These are phyloP conservation scores for Hyphopichia homilentoma DNA, from an alignment of 805 yeast species.

Conservation along the genomic window DNA sequence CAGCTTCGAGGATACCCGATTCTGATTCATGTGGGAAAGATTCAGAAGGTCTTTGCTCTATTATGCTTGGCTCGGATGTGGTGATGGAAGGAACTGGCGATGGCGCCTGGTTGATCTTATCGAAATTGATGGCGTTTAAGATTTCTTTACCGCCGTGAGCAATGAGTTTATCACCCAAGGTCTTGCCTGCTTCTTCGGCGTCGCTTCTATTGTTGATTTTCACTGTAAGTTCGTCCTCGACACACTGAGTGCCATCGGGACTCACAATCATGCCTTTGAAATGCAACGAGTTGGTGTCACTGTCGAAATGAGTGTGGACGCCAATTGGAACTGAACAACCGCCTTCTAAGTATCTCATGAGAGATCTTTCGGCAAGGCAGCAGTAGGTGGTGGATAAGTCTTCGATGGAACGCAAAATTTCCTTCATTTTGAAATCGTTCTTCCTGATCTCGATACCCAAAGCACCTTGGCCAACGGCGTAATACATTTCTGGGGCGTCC, in stretches of 20 bases:
- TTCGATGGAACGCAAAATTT: constrained; percentile 61
- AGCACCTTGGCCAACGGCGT: constrained; percentile 99
- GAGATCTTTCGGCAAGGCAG: constrained; percentile 83
- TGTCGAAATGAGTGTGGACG: constrained; percentile 59
- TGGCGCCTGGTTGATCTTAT: constrained; percentile 49
- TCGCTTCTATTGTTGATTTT: constrained; percentile 48
- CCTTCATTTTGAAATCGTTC: constrained; percentile 55
- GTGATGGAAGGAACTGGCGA: constrained; percentile 3
- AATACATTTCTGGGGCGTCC: constrained; percentile 76
- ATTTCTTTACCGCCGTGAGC: constrained; percentile 80
- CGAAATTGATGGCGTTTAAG: constrained; percentile 73
- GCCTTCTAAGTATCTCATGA: constrained; percentile 88
- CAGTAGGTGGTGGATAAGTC: constrained; percentile 64
- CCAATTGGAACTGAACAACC: constrained; percentile 99
- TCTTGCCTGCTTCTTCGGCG: constrained; percentile 66
- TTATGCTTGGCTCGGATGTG: no score
- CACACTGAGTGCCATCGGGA: constrained; percentile 73
- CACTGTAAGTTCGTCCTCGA: constrained; percentile 49
- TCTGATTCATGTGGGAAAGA: no score
- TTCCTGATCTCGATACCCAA: constrained; percentile 85
- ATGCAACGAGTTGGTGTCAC: constrained; percentile 38
- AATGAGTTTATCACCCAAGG: constrained; percentile 63
- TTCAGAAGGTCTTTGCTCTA: no score
- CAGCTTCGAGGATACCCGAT: no score
- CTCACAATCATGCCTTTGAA: constrained; percentile 75